Percentiles rank a stretch among this genome's conserved stretches.
Conservation (phyloP, 1,284 basidiomycete species). For the Cutaneotrichosporon mucoides region DNA sequence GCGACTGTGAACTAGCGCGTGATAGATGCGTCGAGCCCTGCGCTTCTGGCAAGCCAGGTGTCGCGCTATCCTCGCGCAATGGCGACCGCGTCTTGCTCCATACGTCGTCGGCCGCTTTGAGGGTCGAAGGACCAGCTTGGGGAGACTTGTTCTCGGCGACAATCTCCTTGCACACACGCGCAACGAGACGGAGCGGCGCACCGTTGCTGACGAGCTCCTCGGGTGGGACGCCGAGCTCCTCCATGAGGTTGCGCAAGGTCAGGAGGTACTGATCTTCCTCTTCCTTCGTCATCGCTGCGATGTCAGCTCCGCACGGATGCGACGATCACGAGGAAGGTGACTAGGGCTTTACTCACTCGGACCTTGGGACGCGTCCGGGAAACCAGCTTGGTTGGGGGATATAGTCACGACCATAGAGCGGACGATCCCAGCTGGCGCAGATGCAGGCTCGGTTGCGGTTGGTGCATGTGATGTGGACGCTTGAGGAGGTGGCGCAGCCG, state of each 20-base stretch:
- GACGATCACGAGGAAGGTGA: background rate
- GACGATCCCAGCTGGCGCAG: background rate
- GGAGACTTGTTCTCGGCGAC: slow-evolving; percentile 18
- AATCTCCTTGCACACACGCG: slow-evolving; percentile 36
- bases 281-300: slow-evolving; percentile 22
- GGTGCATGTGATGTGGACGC: no score
- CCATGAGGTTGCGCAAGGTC: slow-evolving; percentile 33
- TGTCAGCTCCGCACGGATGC: background rate
- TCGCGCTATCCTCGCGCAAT: background rate
- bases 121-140: no score
- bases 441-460: no score
- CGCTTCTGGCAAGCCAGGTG: background rate
- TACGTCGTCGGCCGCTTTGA: slow-evolving; percentile 13
- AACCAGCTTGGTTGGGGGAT: background rate
- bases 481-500: no score
- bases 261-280: slow-evolving; percentile 35
- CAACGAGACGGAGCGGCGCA: slow-evolving; percentile 31
- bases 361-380: background rate
- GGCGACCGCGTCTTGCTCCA: background rate
- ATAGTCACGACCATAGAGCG: slow-evolving; percentile 17
- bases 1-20: background rate
- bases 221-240: slow-evolving; percentile 28
- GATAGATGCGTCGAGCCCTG: background rate
- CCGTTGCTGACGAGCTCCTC: slow-evolving; percentile 31
- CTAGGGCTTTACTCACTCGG: slow-evolving; percentile 1